These are phyloP conservation scores for Poteriospumella lacustris DNA, from an alignment of 108 stramenopile species.

Conservation along the genomic window DNA sequence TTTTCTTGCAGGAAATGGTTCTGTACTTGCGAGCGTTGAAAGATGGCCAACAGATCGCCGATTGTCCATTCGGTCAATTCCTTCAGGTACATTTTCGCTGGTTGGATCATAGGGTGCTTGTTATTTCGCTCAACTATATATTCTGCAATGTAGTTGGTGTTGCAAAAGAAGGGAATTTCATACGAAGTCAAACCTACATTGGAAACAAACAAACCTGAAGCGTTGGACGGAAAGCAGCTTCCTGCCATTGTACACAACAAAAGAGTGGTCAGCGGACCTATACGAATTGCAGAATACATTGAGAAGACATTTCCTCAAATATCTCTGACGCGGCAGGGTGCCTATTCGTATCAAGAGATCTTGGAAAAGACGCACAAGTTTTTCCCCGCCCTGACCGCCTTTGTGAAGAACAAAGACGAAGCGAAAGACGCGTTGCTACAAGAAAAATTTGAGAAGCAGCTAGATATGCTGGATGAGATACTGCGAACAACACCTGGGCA, in stretches of 20 bases:
- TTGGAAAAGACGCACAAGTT: background rate
- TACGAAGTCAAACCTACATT: background rate
- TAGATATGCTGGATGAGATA: constrained; percentile 5
- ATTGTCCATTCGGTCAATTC: constrained; percentile 18
- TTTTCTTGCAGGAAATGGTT: constrained; percentile 8
- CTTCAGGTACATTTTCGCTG: no score
- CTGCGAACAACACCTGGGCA: constrained; percentile 14
- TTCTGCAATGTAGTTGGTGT: background rate
- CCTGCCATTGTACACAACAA: constrained; percentile 10
- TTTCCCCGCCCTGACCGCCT: background rate
- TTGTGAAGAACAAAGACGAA: background rate
- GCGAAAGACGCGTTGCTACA: background rate
- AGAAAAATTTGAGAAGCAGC: background rate
- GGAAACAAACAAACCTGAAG: background rate
- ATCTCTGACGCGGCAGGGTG: background rate
- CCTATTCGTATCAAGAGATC: constrained; percentile 8
- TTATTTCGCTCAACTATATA: no score
- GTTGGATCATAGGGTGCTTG: no score
- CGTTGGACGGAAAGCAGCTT: background rate
- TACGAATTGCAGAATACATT: constrained; percentile 9
- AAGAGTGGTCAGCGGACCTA: background rate
- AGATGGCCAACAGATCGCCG: constrained; percentile 1
- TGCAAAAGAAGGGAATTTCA: background rate
- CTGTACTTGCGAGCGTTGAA: background rate
- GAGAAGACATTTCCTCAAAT: constrained; percentile 13